Evolutionary conservation across 129 eudicot genomes (phyloP).

Genomic region (Helianthus annuus): DNA sequence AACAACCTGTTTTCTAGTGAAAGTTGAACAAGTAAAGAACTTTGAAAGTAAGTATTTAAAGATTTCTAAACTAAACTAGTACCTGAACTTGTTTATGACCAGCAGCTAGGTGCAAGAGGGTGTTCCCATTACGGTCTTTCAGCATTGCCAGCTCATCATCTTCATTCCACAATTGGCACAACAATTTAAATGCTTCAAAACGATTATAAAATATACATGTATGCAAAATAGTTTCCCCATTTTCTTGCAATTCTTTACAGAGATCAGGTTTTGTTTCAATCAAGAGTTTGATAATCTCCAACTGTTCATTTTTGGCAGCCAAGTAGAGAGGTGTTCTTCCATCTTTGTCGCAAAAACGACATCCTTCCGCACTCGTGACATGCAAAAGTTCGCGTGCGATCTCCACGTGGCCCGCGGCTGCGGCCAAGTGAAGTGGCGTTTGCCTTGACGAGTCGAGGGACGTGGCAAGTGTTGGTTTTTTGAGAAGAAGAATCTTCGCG

Average conservation of each 20-base stretch:
- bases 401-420: conserved; percentile 27
- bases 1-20: no score
- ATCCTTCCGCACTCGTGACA: conserved; percentile 16
- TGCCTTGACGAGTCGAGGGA: conserved; percentile 19
- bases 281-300: conserved; percentile 19
- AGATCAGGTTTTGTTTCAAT: conserved; percentile 9
- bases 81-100: conserved; percentile 31
- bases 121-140: conserved; percentile 21
- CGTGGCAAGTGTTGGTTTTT: conserved; percentile 26
- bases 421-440: conserved; percentile 35
- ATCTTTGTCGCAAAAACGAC: conserved; percentile 23
- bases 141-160: conserved; percentile 22
- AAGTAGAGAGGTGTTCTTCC: conserved; percentile 28
- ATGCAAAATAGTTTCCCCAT: conserved; percentile 29
- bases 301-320: conserved; percentile 25
- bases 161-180: conserved; percentile 27
- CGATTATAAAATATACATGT: conserved; percentile 16
- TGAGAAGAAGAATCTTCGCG: background rate
- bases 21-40: no score
- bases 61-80: background rate
- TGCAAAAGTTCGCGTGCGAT: conserved; percentile 15
- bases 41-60: no score
- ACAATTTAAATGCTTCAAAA: conserved; percentile 26
- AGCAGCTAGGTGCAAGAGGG: conserved; percentile 32
- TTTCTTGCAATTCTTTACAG: conserved; percentile 14